phyloP scores from a whole-genome alignment of 768 basidiomycete genomes.

The Suillus lakei region DNA sequence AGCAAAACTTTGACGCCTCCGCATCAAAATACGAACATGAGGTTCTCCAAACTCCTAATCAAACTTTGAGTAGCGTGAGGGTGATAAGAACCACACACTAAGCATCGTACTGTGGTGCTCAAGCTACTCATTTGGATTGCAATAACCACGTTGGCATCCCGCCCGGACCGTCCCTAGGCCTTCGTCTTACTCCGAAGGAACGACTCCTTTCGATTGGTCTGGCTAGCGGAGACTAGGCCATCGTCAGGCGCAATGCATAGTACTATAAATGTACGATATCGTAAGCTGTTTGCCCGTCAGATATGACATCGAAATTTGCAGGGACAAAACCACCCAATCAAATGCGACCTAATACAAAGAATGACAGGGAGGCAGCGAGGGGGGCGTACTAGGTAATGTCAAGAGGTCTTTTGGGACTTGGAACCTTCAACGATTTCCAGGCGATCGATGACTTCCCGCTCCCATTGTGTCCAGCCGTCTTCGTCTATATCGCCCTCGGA shows the following conservation, averaged over 20 bases:
- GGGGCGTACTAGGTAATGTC: not conserved
- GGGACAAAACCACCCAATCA: not conserved
- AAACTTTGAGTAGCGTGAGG: slow-evolving; percentile 4
- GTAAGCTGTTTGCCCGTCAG: not conserved
- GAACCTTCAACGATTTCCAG: slow-evolving; percentile 57
- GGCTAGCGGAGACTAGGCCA: not conserved
- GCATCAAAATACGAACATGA: not conserved
- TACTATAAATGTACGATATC: slow-evolving; percentile 4
- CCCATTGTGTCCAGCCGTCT: slow-evolving; percentile 82
- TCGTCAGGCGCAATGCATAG: not conserved
- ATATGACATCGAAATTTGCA: not conserved
- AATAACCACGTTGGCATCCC: not conserved
- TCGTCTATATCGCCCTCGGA: slow-evolving; percentile 59
- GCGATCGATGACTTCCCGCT: slow-evolving; percentile 72
- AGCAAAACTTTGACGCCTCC: not conserved
- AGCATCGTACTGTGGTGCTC: not conserved
- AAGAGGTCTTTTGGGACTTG: slow-evolving; percentile 17
- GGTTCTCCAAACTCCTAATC: not conserved
- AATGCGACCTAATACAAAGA: not conserved
- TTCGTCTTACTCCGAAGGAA: not conserved
- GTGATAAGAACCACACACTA: slow-evolving; percentile 7
- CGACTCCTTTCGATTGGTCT: not conserved
- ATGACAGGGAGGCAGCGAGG: not conserved
- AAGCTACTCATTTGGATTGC: slow-evolving; percentile 4
- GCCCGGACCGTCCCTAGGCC: not conserved